A percentile compares a stretch with the other conserved stretches of the same genome.
These are phyloP conservation scores for Clonostachys chloroleuca DNA, from an alignment of 2,329 filamentous ascomycete genomes.

Conservation along the genomic window DNA sequence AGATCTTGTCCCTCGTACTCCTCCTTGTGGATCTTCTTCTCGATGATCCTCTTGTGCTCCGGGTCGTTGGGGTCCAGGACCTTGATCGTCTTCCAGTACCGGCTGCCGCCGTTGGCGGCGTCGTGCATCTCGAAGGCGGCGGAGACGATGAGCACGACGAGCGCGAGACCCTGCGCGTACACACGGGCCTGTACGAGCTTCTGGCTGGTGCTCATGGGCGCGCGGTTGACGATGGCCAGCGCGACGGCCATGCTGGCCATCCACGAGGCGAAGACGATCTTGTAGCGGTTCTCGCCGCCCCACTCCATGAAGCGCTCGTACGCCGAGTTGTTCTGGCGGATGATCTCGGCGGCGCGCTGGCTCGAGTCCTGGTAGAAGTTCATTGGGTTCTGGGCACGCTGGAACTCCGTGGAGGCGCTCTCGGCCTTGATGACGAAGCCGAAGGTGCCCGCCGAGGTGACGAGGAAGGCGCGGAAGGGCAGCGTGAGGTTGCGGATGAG, in stretches of 20 bases:
- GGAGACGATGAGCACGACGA: conserved; percentile 77
- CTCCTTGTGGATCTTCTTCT: conserved; percentile 86
- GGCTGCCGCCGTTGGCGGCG: conserved; percentile 67
- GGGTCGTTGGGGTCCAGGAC: conserved; percentile 78
- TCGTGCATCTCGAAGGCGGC: conserved; percentile 80
- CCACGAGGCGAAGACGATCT: conserved; percentile 80
- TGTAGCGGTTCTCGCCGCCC: conserved; percentile 78
- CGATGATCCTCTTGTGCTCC: conserved; percentile 75
- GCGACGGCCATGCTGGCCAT: conserved; percentile 73
- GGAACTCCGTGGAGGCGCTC: conserved; percentile 59
- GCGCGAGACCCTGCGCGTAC: conserved; percentile 85
- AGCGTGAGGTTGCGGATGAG: conserved; percentile 79
- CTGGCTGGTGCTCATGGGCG: conserved; percentile 69
- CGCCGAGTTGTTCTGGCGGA: conserved; percentile 50
- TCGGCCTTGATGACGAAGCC: conserved; percentile 86
- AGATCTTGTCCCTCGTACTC: conserved; percentile 85
- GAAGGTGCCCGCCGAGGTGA: conserved; percentile 79
- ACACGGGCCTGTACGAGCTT: conserved; percentile 94
- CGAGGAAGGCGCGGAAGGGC: conserved; percentile 87
- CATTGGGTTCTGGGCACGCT: conserved; percentile 64
- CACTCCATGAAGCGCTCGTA: conserved; percentile 64
- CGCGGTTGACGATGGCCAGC: conserved; percentile 71
- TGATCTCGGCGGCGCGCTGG: conserved; percentile 48
- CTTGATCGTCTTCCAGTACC: conserved; percentile 76
- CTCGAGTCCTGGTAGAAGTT: conserved; percentile 62